These are phyloP conservation scores for Nigrospora osmanthi DNA, from an alignment of 2,329 filamentous ascomycete genomes.

Conservation along the genomic window DNA sequence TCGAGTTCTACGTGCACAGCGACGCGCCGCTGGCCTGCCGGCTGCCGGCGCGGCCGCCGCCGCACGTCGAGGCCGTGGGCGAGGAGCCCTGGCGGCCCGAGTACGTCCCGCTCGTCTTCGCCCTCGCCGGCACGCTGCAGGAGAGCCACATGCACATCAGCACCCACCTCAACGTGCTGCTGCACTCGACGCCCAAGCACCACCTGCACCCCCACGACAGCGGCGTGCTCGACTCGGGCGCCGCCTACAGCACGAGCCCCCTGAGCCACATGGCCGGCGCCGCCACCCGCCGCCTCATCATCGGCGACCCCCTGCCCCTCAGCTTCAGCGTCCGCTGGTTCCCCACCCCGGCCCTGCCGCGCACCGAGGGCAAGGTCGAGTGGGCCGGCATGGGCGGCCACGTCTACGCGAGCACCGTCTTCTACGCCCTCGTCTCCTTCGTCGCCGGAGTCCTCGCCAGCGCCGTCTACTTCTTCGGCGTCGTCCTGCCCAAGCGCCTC, in stretches of 20 bases:
- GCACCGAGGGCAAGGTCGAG: conserved; percentile 56
- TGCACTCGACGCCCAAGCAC: conserved; percentile 62
- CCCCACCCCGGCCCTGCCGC: conserved; percentile 62
- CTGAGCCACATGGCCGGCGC: conserved; percentile 48
- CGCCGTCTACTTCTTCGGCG: conserved; percentile 53
- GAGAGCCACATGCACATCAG: conserved; percentile 84
- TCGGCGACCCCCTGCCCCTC: conserved; percentile 77
- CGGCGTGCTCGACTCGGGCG: conserved; percentile 78
- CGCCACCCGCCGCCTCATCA: conserved; percentile 61
- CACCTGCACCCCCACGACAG: conserved; percentile 56
- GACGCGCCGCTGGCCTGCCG: conserved; percentile 91
- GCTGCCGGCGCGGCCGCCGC: conserved; percentile 67
- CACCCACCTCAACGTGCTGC: conserved; percentile 80
- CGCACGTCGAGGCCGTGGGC: conserved; percentile 46
- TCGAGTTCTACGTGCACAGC: conserved; percentile 97
- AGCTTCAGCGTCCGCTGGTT: conserved; percentile 83
- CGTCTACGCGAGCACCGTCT: conserved; percentile 55
- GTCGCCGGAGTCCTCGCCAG: conserved; percentile 45
- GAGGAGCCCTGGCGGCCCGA: conserved; percentile 41
- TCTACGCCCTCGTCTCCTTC: conserved; percentile 54
- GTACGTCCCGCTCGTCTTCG: conserved; percentile 81
- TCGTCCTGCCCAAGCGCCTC: conserved; percentile 47
- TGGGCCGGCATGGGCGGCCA: conserved; percentile 60
- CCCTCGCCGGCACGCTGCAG: conserved; percentile 82
- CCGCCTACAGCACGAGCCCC: conserved; percentile 77